Evolutionary conservation across 2,329 filamentous ascomycete genomes (phyloP).

Genomic region (Aspergillus japonicus): DNA sequence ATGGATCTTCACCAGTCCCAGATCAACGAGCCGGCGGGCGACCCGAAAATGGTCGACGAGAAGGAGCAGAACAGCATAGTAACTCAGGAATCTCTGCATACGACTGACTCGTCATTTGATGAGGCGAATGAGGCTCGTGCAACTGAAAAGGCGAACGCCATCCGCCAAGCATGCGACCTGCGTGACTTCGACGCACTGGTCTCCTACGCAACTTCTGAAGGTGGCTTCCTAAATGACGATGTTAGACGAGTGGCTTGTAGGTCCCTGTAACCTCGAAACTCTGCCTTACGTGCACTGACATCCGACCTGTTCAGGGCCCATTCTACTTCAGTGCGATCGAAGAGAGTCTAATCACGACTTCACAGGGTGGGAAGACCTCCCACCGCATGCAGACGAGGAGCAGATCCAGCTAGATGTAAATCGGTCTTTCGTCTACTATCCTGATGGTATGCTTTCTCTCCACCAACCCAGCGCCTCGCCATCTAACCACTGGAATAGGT

Average conservation of each 20-base stretch:
- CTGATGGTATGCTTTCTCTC: constrained; percentile 59
- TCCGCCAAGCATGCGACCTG: constrained; percentile 60
- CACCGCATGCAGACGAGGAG: constrained; percentile 79
- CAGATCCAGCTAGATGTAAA: constrained; percentile 92
- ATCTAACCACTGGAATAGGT: constrained; percentile 48
- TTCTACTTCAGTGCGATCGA: constrained; percentile 46
- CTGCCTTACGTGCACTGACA: constrained; percentile 15
- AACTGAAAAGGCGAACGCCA: constrained; percentile 47
- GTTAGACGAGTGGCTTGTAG: constrained; percentile 75
- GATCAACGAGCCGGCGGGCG: neutral
- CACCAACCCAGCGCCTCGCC: neutral
- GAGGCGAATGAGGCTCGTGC: constrained; percentile 9
- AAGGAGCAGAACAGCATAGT: neutral
- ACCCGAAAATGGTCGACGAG: neutral
- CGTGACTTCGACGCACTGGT: constrained; percentile 58
- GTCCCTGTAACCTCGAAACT: constrained; percentile 36
- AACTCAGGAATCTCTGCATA: neutral
- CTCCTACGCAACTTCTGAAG: constrained; percentile 59
- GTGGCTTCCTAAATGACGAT: constrained; percentile 66
- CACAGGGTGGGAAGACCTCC: constrained; percentile 60
- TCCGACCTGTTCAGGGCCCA: constrained; percentile 43
- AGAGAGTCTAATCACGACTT: constrained; percentile 17
- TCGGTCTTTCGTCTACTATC: constrained; percentile 97
- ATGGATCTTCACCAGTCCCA: neutral
- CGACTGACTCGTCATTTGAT: neutral